Percentiles rank a stretch among this genome's conserved stretches.
These are phyloP conservation scores for Arthrobotrys pseudoclavata DNA, from an alignment of 2,329 filamentous ascomycete species.

Conservation along the genomic window DNA sequence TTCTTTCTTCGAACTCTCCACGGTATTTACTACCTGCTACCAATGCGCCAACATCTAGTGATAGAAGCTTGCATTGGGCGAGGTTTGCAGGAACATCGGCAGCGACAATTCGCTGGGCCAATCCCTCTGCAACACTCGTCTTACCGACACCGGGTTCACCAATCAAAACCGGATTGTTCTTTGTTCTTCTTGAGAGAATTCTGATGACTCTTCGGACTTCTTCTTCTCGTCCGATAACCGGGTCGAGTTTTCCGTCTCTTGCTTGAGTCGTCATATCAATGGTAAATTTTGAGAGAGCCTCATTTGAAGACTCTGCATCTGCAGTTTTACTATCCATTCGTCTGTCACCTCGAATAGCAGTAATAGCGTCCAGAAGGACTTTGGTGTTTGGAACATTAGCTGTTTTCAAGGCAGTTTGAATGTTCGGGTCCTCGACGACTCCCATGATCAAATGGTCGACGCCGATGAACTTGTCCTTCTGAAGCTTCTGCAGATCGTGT, in stretches of 20 bases:
- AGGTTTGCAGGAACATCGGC: constrained; percentile 96
- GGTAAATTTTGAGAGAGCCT: constrained; percentile 97
- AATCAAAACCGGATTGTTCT: constrained; percentile 98
- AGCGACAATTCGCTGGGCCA: constrained; percentile 95
- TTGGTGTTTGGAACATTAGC: constrained; percentile 92
- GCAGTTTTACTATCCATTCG: constrained; percentile 96
- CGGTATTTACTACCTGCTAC: constrained; percentile 98
- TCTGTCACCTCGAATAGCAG: constrained; percentile 90
- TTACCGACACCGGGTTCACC: constrained; percentile 98
- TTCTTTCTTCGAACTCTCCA: constrained; percentile 97
- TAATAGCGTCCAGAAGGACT: constrained; percentile 88
- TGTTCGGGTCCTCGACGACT: constrained; percentile 80
- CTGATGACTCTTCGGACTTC: constrained; percentile 93
- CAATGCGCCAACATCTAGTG: constrained; percentile 92
- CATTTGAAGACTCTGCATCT: constrained; percentile 85
- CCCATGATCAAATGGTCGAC: constrained; percentile 93
- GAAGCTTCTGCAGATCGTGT: constrained; percentile 92
- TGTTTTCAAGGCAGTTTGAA: constrained; percentile 82
- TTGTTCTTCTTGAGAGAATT: constrained; percentile 91
- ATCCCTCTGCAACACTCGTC: constrained; percentile 95
- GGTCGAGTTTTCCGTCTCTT: constrained; percentile 96
- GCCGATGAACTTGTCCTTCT: constrained; percentile 94
- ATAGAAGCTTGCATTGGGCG: constrained; percentile 87
- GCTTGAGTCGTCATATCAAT: constrained; percentile 98
- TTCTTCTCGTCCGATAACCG: constrained; percentile 95